These are phyloP conservation scores for Colletotrichum horii DNA, from an alignment of 2,329 filamentous ascomycete species.

Conservation along the genomic window DNA sequence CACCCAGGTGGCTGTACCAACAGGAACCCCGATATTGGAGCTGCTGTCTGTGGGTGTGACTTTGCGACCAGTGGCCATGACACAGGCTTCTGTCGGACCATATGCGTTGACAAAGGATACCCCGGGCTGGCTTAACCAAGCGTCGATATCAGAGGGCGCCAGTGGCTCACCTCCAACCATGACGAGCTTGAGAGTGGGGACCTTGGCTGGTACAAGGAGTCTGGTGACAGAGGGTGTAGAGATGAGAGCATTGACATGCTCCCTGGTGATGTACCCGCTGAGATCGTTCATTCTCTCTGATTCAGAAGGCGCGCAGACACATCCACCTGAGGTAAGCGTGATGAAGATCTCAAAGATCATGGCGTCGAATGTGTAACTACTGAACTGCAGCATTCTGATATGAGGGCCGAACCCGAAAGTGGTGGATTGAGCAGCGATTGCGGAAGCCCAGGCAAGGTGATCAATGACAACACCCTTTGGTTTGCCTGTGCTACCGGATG, in stretches of 20 bases:
- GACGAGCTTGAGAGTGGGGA: background rate
- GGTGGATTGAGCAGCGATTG: background rate
- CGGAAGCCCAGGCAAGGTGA: constrained; percentile 13
- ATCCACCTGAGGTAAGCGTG: constrained; percentile 59
- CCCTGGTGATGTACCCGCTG: constrained; percentile 50
- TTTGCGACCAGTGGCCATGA: background rate
- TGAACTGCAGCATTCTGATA: constrained; percentile 43
- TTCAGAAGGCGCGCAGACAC: constrained; percentile 61
- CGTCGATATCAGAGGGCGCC: background rate
- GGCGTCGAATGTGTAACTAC: constrained; percentile 58
- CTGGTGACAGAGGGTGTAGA: constrained; percentile 50
- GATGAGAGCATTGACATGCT: constrained; percentile 56
- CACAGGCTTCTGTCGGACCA: constrained; percentile 1
- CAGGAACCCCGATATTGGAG: background rate
- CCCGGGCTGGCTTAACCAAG: background rate
- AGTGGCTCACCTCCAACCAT: background rate
- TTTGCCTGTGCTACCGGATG: constrained; percentile 29
- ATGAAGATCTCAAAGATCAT: constrained; percentile 56
- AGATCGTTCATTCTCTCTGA: constrained; percentile 55
- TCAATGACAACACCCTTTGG: constrained; percentile 28
- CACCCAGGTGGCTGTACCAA: constrained; percentile 31
- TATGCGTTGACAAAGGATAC: background rate
- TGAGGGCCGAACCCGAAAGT: background rate
- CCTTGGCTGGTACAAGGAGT: background rate
- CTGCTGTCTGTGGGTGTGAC: background rate